phyloP scores from a whole-genome alignment of 2,329 filamentous ascomycete genomes.

The Aquanectria penicillioides region DNA sequence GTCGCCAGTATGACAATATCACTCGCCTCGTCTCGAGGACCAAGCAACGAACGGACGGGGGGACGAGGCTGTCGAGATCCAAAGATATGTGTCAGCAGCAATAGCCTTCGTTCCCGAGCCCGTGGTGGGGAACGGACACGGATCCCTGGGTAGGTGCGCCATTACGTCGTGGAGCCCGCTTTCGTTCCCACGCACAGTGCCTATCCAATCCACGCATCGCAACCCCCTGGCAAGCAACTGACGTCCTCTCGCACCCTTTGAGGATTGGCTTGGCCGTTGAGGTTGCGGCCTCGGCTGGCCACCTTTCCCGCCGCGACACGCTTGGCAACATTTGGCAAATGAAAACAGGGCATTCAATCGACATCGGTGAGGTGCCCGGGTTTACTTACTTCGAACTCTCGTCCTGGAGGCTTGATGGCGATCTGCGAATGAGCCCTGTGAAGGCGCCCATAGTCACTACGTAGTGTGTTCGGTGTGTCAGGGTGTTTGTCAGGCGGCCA shows the following conservation, averaged over 20 bases:
- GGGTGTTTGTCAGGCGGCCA: constrained; percentile 1
- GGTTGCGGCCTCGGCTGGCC: constrained; percentile 16
- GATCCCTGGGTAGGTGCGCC: constrained; percentile 9
- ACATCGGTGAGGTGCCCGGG: constrained; percentile 23
- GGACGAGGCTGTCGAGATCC: constrained; percentile 26
- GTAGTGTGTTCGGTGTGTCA: too few species aligned
- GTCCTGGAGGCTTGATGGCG: constrained; percentile 31
- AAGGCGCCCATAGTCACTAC: constrained; percentile 17
- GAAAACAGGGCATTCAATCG: constrained; percentile 14
- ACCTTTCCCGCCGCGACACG: constrained; percentile 3
- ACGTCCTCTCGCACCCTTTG: constrained; percentile 8
- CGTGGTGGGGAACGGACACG: constrained; percentile 17
- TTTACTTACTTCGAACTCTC: too few species aligned
- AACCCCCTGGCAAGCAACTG: background rate
- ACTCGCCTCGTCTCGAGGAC: constrained; percentile 10
- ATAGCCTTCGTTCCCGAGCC: constrained; percentile 15
- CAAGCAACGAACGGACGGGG: constrained; percentile 8
- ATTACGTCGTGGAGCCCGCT: constrained; percentile 17
- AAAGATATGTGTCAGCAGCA: constrained; percentile 16
- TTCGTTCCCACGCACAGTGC: constrained; percentile 11
- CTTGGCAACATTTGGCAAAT: constrained; percentile 30
- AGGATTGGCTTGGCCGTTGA: constrained; percentile 25
- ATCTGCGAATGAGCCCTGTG: constrained; percentile 28
- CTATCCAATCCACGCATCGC: constrained; percentile 9
- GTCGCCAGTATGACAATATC: constrained; percentile 8